Evolutionary conservation across 1,284 basidiomycete species (phyloP).

Genomic region (Cutaneotrichosporon curvatum): DNA sequence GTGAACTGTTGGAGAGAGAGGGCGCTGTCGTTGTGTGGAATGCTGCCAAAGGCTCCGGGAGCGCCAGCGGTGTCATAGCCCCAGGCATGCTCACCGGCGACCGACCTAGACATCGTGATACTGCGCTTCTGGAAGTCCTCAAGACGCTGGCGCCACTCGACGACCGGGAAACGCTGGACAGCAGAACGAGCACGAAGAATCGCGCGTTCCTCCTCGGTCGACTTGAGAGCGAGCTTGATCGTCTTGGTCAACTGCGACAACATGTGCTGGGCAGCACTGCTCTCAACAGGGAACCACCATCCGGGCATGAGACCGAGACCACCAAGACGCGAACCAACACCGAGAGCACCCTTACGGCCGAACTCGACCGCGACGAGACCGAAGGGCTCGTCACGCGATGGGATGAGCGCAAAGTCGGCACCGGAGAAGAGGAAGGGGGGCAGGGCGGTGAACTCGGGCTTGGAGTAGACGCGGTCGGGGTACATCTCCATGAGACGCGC

Average conservation of each 20-base stretch:
- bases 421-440: conserved; percentile 87
- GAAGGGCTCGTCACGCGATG: conserved; percentile 89
- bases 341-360: conserved; percentile 86
- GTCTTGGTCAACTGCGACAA: conserved; percentile 89
- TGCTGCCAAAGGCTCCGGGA: neutral
- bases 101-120: conserved; percentile 61
- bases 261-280: conserved; percentile 82
- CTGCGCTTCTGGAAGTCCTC: conserved; percentile 87
- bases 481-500: conserved; percentile 87
- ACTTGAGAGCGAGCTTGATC: conserved; percentile 85
- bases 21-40: conserved; percentile 20
- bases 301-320: conserved; percentile 93
- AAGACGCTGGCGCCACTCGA: conserved; percentile 89
- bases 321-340: conserved; percentile 84
- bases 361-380: conserved; percentile 91
- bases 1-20: conserved; percentile 47
- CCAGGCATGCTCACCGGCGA: conserved; percentile 70
- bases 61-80: conserved; percentile 40
- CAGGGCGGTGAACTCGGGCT: conserved; percentile 88
- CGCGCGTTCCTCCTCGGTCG: conserved; percentile 79
- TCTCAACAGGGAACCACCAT: conserved; percentile 97
- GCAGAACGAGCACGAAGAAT: conserved; percentile 84
- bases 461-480: conserved; percentile 83
- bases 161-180: conserved; percentile 88
- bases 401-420: conserved; percentile 87